Base-by-base conservation (phyloP, 306 rosid species). In the Parietaria judaica region DNA sequence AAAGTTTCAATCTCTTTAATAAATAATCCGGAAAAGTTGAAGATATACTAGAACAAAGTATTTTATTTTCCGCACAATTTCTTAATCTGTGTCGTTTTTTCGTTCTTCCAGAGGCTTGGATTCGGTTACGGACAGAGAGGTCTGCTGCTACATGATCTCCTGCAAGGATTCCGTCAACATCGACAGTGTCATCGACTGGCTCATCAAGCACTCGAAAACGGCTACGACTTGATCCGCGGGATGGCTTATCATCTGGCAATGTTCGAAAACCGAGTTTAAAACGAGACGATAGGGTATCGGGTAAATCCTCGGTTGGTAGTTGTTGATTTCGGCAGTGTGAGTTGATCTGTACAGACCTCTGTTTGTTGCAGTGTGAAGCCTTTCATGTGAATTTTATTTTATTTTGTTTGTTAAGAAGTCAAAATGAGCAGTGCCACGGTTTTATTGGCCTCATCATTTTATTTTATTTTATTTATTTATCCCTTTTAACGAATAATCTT, bases 111-210 rank as follows among this genome's bases (percentile, higher is more conserved):
- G 97, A 67, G 97, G 82, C 66, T 95, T 90, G 10, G 95, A 90
- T 70, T 78, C 89, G 34, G 73, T 85, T 17, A 79, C 68, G 31
- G 95, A 87, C 66, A 81, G 95, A 69, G 95, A 90, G 73, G 96
- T 87, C 7, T 83, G 96, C 76, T 90, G 96, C 84, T 87, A 90
- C 56, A 90, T 87, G 96, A 90, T 87, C 57, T 90, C 97, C 34
- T 90, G 97, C 96, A 90, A 90, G 85, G 95, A 90, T 62, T 90
- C 97, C 13, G 66, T 85, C 71, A 90, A 90, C 80, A 85, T 90
- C n/a, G 96, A 87, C 61, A 91, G 62, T 4, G 96, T 87, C 72
- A 87, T 90, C 64, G 96, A 90, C 64, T 90, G 97, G 97, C 96
- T 90, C 44, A 85, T 90, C 90, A 90, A 90, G 72, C 97, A 85